Evolutionary conservation across 2,329 filamentous ascomycete genomes (phyloP).

Genomic region (Ophiostoma himal-ulmi): DNA sequence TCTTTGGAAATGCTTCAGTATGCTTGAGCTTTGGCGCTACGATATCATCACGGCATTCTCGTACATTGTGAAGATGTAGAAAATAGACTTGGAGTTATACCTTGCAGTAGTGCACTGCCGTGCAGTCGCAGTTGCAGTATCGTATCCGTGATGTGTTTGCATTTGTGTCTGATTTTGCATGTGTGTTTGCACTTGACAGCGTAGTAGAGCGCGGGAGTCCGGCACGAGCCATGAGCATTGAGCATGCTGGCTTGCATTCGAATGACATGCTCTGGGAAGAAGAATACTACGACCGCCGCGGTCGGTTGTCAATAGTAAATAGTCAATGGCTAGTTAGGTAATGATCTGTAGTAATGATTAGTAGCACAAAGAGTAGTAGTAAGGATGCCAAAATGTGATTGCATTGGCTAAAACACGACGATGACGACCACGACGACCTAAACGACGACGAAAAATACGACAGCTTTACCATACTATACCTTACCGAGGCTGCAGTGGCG

Average conservation of each 20-base stretch:
- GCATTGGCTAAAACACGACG: background rate
- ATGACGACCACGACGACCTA: background rate
- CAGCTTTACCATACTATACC: background rate
- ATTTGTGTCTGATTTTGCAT: background rate
- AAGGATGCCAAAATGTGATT: background rate
- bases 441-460: background rate
- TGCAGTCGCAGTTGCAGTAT: background rate
- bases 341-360: background rate
- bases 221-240: background rate
- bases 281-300: background rate
- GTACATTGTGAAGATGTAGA: too few relatives aligned
- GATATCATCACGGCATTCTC: too few relatives aligned
- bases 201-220: background rate
- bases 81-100: background rate
- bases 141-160: background rate
- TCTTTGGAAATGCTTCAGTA: background rate
- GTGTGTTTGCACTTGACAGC: background rate
- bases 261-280: background rate
- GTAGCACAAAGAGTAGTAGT: background rate
- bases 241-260: too few relatives aligned
- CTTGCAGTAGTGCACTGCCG: background rate
- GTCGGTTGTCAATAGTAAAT: too few relatives aligned
- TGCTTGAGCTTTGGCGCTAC: background rate
- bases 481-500: background rate
- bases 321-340: background rate